Evolutionary conservation across 1,284 basidiomycete species (phyloP).

Genomic region (Puccinia polysora): DNA sequence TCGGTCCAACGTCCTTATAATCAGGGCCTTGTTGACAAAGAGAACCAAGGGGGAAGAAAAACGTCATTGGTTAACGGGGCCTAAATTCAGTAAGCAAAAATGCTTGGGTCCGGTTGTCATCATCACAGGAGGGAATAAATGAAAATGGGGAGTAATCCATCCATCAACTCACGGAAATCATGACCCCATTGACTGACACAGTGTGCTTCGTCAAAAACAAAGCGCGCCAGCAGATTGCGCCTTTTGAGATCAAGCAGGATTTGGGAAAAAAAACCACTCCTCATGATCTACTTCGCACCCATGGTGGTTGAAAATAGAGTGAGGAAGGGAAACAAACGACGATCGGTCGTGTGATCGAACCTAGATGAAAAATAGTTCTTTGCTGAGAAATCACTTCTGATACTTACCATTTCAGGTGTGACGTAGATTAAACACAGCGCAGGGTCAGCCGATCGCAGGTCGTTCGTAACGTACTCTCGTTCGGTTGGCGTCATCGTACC

Average conservation of each 20-base stretch:
- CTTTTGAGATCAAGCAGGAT: constrained; percentile 63
- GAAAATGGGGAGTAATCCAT: not conserved
- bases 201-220: constrained; percentile 95
- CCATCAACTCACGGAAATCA: constrained; percentile 62
- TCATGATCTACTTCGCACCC: constrained; percentile 56
- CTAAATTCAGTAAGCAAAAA: too few relatives aligned
- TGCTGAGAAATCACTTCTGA: not conserved
- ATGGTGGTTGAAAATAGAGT: too few relatives aligned
- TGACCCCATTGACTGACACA: constrained; percentile 80
- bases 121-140: too few relatives aligned
- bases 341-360: too few relatives aligned
- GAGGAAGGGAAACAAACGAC: not conserved
- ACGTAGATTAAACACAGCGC: constrained; percentile 69
- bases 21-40: constrained; percentile 47
- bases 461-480: constrained; percentile 54
- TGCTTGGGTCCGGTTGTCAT: too few relatives aligned
- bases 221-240: constrained; percentile 67
- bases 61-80: too few relatives aligned
- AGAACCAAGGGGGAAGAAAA: not conserved
- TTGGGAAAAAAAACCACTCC: constrained; percentile 60
- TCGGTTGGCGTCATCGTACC: constrained; percentile 58
- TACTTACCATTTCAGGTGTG: constrained; percentile 74
- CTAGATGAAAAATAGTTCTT: too few relatives aligned
- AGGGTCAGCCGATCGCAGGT: constrained; percentile 56
- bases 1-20: constrained; percentile 59